Percentiles rank a stretch among this genome's conserved stretches.
phyloP scores from a whole-genome alignment of 169 alveolate genomes.

The Amoebophrya sp. region DNA sequence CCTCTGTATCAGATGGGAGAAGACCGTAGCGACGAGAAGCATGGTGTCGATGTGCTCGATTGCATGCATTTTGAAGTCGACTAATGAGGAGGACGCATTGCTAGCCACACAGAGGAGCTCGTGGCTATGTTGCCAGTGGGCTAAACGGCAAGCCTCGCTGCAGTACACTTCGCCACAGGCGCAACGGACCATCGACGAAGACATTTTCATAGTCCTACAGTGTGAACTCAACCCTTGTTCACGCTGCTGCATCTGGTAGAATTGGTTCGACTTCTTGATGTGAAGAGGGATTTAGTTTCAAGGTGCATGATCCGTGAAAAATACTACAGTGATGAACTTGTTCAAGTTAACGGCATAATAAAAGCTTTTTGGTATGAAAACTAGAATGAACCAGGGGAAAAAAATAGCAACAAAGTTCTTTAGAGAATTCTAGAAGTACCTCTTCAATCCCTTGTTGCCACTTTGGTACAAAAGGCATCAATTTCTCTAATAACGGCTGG shows the following conservation, averaged over 20 bases:
- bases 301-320: not conserved
- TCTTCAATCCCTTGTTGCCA: not conserved
- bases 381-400: too few species aligned
- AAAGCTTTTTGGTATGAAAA: not conserved
- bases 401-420: not conserved
- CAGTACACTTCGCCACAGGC: not conserved
- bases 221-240: too few species aligned
- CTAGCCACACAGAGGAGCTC: not conserved
- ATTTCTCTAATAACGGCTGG: not conserved
- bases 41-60: not conserved
- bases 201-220: too few species aligned
- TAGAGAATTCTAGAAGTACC: not conserved
- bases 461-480: not conserved
- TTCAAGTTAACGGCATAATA: not conserved
- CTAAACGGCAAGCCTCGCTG: not conserved
- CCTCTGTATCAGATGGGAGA: not conserved
- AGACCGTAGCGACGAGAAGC: not conserved
- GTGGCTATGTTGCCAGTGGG: not conserved
- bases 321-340: not conserved
- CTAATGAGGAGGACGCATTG: not conserved
- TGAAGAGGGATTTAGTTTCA: not conserved
- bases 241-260: too few species aligned
- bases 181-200: not conserved
- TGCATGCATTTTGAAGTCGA: not conserved
- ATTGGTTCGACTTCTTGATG: too few species aligned